Conservation (phyloP, 2,329 filamentous ascomycete species). For the Neocatenulostroma microsporum region DNA sequence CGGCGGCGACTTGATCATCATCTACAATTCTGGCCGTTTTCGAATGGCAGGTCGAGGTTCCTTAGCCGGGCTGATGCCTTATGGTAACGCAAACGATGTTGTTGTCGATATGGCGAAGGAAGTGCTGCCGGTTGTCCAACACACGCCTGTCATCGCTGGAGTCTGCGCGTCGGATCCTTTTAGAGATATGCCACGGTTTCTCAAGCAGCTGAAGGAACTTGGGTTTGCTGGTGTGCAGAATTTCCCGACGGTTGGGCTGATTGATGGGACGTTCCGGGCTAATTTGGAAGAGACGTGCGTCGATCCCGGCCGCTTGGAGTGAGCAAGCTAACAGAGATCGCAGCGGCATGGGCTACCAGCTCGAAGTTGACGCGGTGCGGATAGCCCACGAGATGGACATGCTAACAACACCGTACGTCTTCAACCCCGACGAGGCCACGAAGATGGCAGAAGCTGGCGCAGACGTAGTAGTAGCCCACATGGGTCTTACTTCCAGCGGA, state of each 20-base stretch:
- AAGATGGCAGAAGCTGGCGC: slow-evolving; percentile 59
- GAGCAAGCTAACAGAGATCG: not conserved
- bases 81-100: slow-evolving; percentile 62
- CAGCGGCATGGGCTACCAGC: slow-evolving; percentile 56
- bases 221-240: slow-evolving; percentile 66
- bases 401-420: slow-evolving; percentile 64
- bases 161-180: slow-evolving; percentile 66
- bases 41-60: slow-evolving; percentile 66
- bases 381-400: slow-evolving; percentile 53
- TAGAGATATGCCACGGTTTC: slow-evolving; percentile 53
- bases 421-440: slow-evolving; percentile 54
- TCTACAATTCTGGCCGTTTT: slow-evolving; percentile 66
- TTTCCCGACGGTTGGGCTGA: slow-evolving; percentile 64
- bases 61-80: slow-evolving; percentile 62
- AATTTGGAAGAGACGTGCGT: slow-evolving; percentile 60
- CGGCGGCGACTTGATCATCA: slow-evolving; percentile 60
- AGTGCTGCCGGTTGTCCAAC: slow-evolving; percentile 56
- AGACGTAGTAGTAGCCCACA: slow-evolving; percentile 60
- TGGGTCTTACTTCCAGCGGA: slow-evolving; percentile 57
- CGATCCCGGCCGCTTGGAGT: too few relatives aligned
- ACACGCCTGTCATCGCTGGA: slow-evolving; percentile 60
- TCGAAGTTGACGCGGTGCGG: slow-evolving; percentile 60
- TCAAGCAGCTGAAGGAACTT: slow-evolving; percentile 51
- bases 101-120: slow-evolving; percentile 63
- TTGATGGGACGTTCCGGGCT: slow-evolving; percentile 59